phyloP scores from a whole-genome alignment of 148 eudicot species.

The Cornus controversa region DNA sequence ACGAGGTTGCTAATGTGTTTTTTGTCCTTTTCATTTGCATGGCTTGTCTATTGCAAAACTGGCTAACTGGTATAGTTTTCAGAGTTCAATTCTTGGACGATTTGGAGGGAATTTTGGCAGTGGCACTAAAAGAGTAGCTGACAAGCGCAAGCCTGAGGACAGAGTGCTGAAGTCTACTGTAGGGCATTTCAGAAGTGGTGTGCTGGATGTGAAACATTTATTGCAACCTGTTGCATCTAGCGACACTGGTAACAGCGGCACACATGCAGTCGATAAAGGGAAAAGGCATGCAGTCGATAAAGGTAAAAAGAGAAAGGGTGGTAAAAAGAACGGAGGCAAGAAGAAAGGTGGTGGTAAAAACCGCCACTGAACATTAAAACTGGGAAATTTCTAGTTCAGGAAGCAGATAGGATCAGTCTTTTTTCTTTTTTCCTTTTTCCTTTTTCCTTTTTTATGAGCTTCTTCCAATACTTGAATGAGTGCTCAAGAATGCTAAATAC shows the following conservation, averaged over 20 bases:
- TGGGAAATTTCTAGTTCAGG: neutral
- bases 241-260: constrained; percentile 25
- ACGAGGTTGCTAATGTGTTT: constrained; percentile 46
- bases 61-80: constrained; percentile 14
- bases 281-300: constrained; percentile 21
- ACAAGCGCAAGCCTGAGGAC: constrained; percentile 50
- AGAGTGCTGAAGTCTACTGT: constrained; percentile 63
- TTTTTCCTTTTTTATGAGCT: no score
- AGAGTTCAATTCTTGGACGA: constrained; percentile 58
- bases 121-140: constrained; percentile 29
- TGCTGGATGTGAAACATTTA: constrained; percentile 71
- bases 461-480: no score
- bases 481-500: no score
- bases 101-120: constrained; percentile 36
- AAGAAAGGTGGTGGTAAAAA: constrained; percentile 53
- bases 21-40: neutral
- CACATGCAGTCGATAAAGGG: constrained; percentile 26
- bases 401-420: neutral
- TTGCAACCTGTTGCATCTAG: constrained; percentile 35
- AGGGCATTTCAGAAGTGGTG: constrained; percentile 76
- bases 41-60: neutral
- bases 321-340: constrained; percentile 14
- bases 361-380: constrained; percentile 27
- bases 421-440: no score
- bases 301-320: constrained; percentile 50